Conservation (phyloP, 2,329 filamentous ascomycete species). For the Aspergillus ruber region DNA sequence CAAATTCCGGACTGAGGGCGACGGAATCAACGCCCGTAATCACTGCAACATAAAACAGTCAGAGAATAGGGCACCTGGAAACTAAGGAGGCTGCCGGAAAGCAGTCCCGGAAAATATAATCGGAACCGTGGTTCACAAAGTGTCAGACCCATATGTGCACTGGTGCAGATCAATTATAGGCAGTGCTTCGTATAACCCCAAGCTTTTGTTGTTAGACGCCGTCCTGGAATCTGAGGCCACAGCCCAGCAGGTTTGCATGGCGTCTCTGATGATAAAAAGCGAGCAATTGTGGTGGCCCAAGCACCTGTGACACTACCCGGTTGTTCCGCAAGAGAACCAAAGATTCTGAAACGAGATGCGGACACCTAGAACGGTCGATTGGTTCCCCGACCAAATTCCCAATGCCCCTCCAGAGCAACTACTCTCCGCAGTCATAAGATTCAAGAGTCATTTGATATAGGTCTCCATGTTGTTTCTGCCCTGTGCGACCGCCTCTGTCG, state of each 20-base stretch:
- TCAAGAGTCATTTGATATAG: too few species aligned
- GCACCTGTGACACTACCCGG: neutral
- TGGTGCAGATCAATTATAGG: too few species aligned
- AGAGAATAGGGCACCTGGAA: neutral
- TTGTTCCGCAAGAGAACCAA: neutral
- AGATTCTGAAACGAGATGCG: neutral
- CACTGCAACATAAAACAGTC: neutral
- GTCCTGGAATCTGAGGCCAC: too few species aligned
- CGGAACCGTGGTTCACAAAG: neutral
- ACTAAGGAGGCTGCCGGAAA: neutral
- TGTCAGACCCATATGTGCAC: neutral
- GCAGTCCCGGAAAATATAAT: neutral
- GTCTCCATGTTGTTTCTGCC: too few species aligned
- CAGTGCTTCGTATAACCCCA: too few species aligned
- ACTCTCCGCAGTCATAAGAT: too few species aligned
- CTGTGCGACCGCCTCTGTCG: too few species aligned
- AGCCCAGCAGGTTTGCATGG: too few species aligned
- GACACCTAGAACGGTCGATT: neutral
- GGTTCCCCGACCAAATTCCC: too few species aligned
- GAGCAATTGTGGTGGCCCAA: neutral
- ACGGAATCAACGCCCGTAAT: conserved; percentile 2
- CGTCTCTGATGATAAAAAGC: neutral
- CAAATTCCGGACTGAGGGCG: neutral
- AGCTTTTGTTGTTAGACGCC: too few species aligned
- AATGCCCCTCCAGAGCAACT: too few species aligned